These are phyloP conservation scores for Phylloporus arenicola DNA, from an alignment of 768 basidiomycete genomes.

Conservation along the genomic window DNA sequence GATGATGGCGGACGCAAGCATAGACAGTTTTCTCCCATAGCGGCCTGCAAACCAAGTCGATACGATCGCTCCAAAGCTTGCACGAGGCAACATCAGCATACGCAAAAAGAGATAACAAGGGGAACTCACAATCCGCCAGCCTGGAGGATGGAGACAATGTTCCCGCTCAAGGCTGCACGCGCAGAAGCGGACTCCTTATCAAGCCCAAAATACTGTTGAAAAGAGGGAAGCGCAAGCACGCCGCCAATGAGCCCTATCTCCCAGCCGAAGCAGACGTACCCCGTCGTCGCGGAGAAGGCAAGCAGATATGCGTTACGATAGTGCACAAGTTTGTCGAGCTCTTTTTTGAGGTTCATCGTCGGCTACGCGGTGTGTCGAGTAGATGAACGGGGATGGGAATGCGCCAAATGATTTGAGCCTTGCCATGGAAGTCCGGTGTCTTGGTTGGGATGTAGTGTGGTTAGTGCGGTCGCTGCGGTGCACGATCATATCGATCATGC, in stretches of 20 bases:
- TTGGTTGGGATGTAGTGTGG: not conserved
- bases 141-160: constrained; percentile 36
- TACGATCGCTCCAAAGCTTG: constrained; percentile 27
- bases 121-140: constrained; percentile 33
- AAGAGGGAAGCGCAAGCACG: constrained; percentile 32
- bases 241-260: constrained; percentile 36
- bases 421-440: not conserved
- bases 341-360: constrained; percentile 20
- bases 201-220: constrained; percentile 32
- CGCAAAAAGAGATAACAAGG: not conserved
- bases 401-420: not conserved
- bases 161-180: constrained; percentile 28
- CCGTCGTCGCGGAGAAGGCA: constrained; percentile 31
- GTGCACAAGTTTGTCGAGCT: constrained; percentile 17
- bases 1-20: constrained; percentile 29
- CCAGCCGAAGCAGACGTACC: constrained; percentile 34
- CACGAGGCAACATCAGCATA: not conserved
- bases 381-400: not conserved
- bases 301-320: constrained; percentile 34
- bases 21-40: constrained; percentile 33
- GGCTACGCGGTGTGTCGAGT: not conserved
- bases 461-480: not conserved
- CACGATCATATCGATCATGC: not conserved
- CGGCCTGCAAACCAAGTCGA: constrained; percentile 26
- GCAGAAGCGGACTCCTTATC: constrained; percentile 21